A percentile compares a stretch with the other conserved stretches of the same genome.
phyloP scores from a whole-genome alignment of 305 asterid species.

The Fraxinus paxiana region DNA sequence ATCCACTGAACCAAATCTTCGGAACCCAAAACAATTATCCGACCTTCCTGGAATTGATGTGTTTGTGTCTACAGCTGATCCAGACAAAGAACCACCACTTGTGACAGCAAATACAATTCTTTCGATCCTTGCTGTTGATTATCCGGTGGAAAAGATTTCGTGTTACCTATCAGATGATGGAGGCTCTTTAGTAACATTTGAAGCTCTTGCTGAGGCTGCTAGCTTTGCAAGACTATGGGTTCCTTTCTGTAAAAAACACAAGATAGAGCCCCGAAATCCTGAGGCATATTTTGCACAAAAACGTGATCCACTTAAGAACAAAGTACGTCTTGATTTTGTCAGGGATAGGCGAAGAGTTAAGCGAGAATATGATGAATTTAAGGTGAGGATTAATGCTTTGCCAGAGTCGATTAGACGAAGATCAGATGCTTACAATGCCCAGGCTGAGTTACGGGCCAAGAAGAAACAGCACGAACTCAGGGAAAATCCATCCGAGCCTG shows the following conservation, averaged over 20 bases:
- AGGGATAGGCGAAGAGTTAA: slow-evolving; percentile 76
- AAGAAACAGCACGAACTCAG: slow-evolving; percentile 69
- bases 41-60: slow-evolving; percentile 88
- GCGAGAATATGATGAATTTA: slow-evolving; percentile 80
- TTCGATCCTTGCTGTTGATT: slow-evolving; percentile 85
- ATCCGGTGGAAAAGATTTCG: slow-evolving; percentile 77
- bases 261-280: slow-evolving; percentile 77
- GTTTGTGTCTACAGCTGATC: slow-evolving; percentile 85
- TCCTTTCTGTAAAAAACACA: slow-evolving; percentile 73
- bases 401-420: slow-evolving; percentile 75
- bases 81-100: slow-evolving; percentile 83
- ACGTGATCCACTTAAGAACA: slow-evolving; percentile 73
- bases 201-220: slow-evolving; percentile 89
- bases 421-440: slow-evolving; percentile 79
- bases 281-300: slow-evolving; percentile 77
- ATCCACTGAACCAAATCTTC: slow-evolving; percentile 60
- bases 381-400: slow-evolving; percentile 75
- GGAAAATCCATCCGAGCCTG: slow-evolving; percentile 38
- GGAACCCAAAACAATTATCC: slow-evolving; percentile 72
- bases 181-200: slow-evolving; percentile 79
- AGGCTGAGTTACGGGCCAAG: slow-evolving; percentile 64
- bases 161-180: slow-evolving; percentile 89
- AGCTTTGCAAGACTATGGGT: slow-evolving; percentile 86
- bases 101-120: slow-evolving; percentile 92
- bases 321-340: slow-evolving; percentile 66